A percentile compares a stretch with the other conserved stretches of the same genome.
phyloP scores from a whole-genome alignment of 2,329 filamentous ascomycete genomes.

The Hymenoscyphus occultus region DNA sequence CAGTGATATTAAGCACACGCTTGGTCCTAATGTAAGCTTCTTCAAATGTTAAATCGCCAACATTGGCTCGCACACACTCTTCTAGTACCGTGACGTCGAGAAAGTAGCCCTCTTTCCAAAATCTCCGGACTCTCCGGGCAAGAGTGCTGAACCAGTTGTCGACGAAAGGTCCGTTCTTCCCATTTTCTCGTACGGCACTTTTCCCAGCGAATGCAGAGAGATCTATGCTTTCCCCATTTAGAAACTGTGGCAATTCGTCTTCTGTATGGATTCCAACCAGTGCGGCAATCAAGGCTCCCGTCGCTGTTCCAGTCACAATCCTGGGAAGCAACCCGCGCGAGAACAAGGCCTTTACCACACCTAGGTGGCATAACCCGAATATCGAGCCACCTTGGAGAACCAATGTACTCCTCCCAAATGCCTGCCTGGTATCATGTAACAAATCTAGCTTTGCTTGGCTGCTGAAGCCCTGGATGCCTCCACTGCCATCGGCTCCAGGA shows the following conservation, averaged over 20 bases:
- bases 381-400: slow-evolving; percentile 88
- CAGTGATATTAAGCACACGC: slow-evolving; percentile 85
- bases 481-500: slow-evolving; percentile 41
- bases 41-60: slow-evolving; percentile 88
- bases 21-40: slow-evolving; percentile 87
- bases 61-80: slow-evolving; percentile 77
- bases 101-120: slow-evolving; percentile 75
- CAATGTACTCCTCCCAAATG: slow-evolving; percentile 81
- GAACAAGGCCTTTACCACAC: slow-evolving; percentile 85
- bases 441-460: slow-evolving; percentile 70
- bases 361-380: slow-evolving; percentile 86
- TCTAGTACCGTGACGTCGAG: slow-evolving; percentile 80
- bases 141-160: slow-evolving; percentile 53
- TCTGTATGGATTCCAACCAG: slow-evolving; percentile 84
- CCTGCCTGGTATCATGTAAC: slow-evolving; percentile 81
- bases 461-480: slow-evolving; percentile 39
- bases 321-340: slow-evolving; percentile 76
- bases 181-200: slow-evolving; percentile 35
- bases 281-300: slow-evolving; percentile 84
- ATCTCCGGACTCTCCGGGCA: slow-evolving; percentile 63
- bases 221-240: slow-evolving; percentile 78
- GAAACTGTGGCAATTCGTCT: slow-evolving; percentile 73
- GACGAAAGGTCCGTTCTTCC: slow-evolving; percentile 38
- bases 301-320: slow-evolving; percentile 88
- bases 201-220: slow-evolving; percentile 68